These are phyloP conservation scores for Punctularia strigosozonata DNA, from an alignment of 768 basidiomycete species.

Conservation along the genomic window DNA sequence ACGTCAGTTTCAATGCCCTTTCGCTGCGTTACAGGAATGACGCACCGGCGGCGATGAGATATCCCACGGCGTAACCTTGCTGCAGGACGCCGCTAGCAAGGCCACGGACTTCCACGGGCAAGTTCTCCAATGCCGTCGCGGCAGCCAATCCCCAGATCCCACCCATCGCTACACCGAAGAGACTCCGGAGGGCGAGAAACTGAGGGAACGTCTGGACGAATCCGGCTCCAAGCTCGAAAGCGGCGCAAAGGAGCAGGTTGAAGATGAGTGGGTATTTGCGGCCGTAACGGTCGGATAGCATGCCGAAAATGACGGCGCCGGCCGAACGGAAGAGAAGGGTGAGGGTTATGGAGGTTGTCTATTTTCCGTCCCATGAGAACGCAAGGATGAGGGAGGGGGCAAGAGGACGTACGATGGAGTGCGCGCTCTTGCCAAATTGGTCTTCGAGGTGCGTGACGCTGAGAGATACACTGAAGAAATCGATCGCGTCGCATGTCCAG, in stretches of 20 bases:
- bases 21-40: too few relatives aligned
- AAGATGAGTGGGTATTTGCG: slow-evolving; percentile 86
- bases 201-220: slow-evolving; percentile 67
- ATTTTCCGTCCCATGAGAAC: not conserved
- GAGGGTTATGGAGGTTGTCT: slow-evolving; percentile 79
- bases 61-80: slow-evolving; percentile 83
- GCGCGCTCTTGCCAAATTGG: slow-evolving; percentile 33
- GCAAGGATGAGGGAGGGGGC: not conserved
- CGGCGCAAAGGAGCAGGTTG: slow-evolving; percentile 60
- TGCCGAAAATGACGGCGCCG: slow-evolving; percentile 75
- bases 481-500: slow-evolving; percentile 81
- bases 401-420: slow-evolving; percentile 28
- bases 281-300: slow-evolving; percentile 82
- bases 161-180: slow-evolving; percentile 86
- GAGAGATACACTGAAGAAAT: slow-evolving; percentile 73
- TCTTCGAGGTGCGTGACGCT: slow-evolving; percentile 32
- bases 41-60: slow-evolving; percentile 73
- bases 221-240: slow-evolving; percentile 68
- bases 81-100: slow-evolving; percentile 78
- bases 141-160: slow-evolving; percentile 82
- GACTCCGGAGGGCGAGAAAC: slow-evolving; percentile 73
- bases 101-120: slow-evolving; percentile 81
- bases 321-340: slow-evolving; percentile 85
- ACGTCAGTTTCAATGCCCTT: too few relatives aligned
- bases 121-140: slow-evolving; percentile 77